Base-by-base conservation (phyloP, 371 early-diverging fungal species). In the Actinomucor elegans region DNA sequence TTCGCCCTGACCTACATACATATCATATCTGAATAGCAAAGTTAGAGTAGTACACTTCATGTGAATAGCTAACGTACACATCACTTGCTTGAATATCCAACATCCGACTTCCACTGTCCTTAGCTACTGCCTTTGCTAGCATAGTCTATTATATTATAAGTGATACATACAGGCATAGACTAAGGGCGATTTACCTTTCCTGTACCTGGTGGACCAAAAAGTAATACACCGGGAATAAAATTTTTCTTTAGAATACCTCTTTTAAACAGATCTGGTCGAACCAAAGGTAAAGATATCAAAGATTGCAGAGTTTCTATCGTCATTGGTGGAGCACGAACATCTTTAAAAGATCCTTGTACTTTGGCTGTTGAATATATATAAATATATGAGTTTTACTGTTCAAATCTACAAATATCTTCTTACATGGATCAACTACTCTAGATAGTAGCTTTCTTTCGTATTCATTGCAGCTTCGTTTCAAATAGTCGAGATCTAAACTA, bases 1-100 rank as follows among this genome's bases (percentile, higher is more conserved):
- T 70, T 99, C 99, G 34, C 97, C 94, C 67, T 99, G 99, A 24
- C 99, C 99, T 14, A 96, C 91, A 68, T 95, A 97, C 84, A 96
- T 99, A 63, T 95, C 94, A 59, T 88, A 74, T 15, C 73, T 73
- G 48, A n/a, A 41, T 50, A 40, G 18, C 26, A 38, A 14, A 32
- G 12, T 24, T 15, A 28, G 23, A 24, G 26, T n/a, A n/a, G n/a
- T 38, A 2, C 15, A 6, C 11, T 10, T 15, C 43, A 43, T 43
- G 43, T 43, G 43, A 27, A 43, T n/a, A n/a, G 12, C 28, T 17
- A 43, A 34, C 57, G 50, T 73, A 90, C 52, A 99, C 83, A 63
- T 96, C 94, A 42, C 94, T 92, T n/a, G 94, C 92, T 49, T 94
- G 89, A 37, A 99, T 92, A 48, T 89, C 85, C 55, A 96, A 78